Base-by-base conservation (phyloP, 306 rosid species). In the Prinsepia uniflora region DNA sequence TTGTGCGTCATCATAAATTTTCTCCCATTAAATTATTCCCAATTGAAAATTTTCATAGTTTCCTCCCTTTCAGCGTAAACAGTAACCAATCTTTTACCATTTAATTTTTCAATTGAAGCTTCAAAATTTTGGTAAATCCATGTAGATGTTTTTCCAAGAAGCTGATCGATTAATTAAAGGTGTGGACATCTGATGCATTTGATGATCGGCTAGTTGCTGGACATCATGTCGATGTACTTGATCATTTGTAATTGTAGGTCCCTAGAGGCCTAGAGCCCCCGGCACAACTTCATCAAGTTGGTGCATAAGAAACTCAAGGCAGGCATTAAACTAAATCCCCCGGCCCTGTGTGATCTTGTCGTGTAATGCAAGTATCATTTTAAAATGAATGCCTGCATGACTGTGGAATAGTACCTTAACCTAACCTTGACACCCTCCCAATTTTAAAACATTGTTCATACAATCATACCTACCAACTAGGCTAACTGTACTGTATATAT, bases 351-450 rank as follows among this genome's bases (percentile, higher is more conserved):
- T 44, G 74, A 59, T 59, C 59, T 59, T 67, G 81, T 59, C 70
- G 59, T 66, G 59, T 65, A 44, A 30, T 18, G 57, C 58, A 65
- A 30, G 36, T 63, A 75, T 36, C 43, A 52, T n/a, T 36, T 10
- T 19, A 36, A 19, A 67, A 12, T 8, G 13, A 15, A 14, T 14
- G 8, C 46, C 49, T 34, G 40, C 45, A 6, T 74, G 76, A 79
- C 75, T 58, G n/a, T 68, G 46, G 71, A 68, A 63, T 48, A 68
- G 75, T 68, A 43, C 55, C 63, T 5, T 10, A 46, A 74, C 75
- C 82, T 63, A 68, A 71, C 79, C 46, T 59, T 14, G 18, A 59
- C 30, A 59, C 43, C 19, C 19, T 42, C 41, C 52, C 50, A 41
- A 19, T n/a, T 55, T 20, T 60, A 8, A 36, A 58, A 39, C 7